These are phyloP conservation scores for Puccinia horiana DNA, from an alignment of 1,284 basidiomycete genomes.

Conservation along the genomic window DNA sequence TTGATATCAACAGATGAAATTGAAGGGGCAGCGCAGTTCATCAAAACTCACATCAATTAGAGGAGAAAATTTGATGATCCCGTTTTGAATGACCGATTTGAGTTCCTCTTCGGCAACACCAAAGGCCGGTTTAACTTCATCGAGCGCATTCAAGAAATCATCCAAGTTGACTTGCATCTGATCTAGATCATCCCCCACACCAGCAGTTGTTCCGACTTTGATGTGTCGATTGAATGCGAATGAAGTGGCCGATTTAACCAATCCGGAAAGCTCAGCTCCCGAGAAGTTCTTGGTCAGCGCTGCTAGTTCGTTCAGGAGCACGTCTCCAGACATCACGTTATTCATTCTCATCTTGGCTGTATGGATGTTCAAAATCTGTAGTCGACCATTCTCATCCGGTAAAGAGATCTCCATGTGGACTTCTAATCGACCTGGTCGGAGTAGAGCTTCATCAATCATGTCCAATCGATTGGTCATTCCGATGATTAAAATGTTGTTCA, in stretches of 20 bases:
- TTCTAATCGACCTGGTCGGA: conserved; percentile 96
- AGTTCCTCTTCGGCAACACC: conserved; percentile 98
- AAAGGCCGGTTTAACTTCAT: conserved; percentile 95
- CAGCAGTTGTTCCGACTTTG: conserved; percentile 95
- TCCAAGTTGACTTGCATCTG: conserved; percentile 81
- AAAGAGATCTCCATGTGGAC: conserved; percentile 99
- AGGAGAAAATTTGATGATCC: conserved; percentile 85
- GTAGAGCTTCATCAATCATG: conserved; percentile 98
- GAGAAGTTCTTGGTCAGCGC: conserved; percentile 92
- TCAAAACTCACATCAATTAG: conserved; percentile 69
- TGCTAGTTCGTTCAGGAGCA: conserved; percentile 82
- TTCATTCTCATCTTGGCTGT: conserved; percentile 91
- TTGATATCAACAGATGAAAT: not conserved
- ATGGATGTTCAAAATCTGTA: conserved; percentile 94
- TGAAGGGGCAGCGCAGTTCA: not conserved
- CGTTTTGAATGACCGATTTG: conserved; percentile 89
- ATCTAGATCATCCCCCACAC: conserved; percentile 92
- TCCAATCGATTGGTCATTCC: conserved; percentile 99
- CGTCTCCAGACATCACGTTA: conserved; percentile 84
- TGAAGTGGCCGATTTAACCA: conserved; percentile 96
- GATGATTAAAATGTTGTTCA: conserved; percentile 99
- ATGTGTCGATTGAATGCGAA: conserved; percentile 98
- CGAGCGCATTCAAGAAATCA: conserved; percentile 88
- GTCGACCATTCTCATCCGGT: conserved; percentile 88
- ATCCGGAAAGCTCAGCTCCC: conserved; percentile 91